These are phyloP conservation scores for Pseudogymnoascus sp. DNA, from an alignment of 2,329 filamentous ascomycete species.

Conservation along the genomic window DNA sequence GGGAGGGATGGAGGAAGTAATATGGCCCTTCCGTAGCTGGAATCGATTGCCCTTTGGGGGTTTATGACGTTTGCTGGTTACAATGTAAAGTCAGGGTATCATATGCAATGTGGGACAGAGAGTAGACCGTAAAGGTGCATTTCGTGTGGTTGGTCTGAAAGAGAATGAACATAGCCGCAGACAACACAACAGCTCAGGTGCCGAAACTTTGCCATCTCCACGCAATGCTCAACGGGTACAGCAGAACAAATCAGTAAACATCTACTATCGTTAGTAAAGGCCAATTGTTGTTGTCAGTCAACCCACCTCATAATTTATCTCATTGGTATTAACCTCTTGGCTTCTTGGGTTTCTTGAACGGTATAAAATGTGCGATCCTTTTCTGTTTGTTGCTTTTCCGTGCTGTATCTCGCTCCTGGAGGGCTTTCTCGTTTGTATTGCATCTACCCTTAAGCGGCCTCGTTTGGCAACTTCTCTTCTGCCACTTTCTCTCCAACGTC, in stretches of 20 bases:
- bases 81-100: background rate
- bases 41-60: background rate
- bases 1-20: background rate
- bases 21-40: background rate
- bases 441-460: constrained; percentile 16
- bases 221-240: background rate
- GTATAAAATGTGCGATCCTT: background rate
- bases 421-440: background rate
- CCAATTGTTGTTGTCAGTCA: background rate
- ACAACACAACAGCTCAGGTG: background rate
- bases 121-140: background rate
- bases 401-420: background rate
- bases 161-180: background rate
- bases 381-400: background rate
- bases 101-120: background rate
- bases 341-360: background rate
- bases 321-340: background rate
- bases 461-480: constrained; percentile 18
- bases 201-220: background rate
- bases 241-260: background rate
- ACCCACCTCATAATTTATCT: background rate
- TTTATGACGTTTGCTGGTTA: background rate
- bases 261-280: background rate
- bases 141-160: background rate
- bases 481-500: constrained; percentile 21